Percentiles rank a stretch among this genome's conserved stretches.
Evolutionary conservation across 2,329 filamentous ascomycete genomes (phyloP).

Genomic region (Monilinia fructicola): DNA sequence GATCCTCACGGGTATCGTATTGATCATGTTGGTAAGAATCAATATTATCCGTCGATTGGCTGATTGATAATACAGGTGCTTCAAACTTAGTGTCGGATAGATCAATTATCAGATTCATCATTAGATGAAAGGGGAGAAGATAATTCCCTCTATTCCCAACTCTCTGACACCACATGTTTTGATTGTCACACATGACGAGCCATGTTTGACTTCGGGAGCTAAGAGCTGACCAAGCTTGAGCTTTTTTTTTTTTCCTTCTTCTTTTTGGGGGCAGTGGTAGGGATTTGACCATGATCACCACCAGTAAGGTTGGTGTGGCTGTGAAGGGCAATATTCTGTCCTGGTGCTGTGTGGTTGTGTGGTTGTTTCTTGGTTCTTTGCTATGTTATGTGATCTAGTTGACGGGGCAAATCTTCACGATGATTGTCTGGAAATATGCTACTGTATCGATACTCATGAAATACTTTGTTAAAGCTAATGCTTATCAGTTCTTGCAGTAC

Average conservation of each 20-base stretch:
- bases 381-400: neutral
- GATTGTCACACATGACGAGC: neutral
- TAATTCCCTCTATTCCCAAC: neutral
- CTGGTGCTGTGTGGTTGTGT: neutral
- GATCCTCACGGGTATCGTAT: neutral
- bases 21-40: neutral
- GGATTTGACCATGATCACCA: neutral
- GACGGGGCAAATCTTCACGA: neutral
- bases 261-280: neutral
- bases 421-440: neutral
- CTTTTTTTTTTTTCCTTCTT: neutral
- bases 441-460: too few species aligned
- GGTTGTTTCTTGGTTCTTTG: neutral
- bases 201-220: neutral
- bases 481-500: neutral
- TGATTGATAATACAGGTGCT: neutral
- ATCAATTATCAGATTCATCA: neutral
- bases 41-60: neutral
- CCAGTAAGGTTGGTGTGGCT: neutral
- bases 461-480: neutral
- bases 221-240: neutral
- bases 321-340: neutral
- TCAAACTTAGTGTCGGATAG: neutral
- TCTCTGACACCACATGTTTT: neutral
- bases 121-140: neutral